phyloP scores from a whole-genome alignment of 1,284 basidiomycete genomes.

The Hortiboletus rubellus region DNA sequence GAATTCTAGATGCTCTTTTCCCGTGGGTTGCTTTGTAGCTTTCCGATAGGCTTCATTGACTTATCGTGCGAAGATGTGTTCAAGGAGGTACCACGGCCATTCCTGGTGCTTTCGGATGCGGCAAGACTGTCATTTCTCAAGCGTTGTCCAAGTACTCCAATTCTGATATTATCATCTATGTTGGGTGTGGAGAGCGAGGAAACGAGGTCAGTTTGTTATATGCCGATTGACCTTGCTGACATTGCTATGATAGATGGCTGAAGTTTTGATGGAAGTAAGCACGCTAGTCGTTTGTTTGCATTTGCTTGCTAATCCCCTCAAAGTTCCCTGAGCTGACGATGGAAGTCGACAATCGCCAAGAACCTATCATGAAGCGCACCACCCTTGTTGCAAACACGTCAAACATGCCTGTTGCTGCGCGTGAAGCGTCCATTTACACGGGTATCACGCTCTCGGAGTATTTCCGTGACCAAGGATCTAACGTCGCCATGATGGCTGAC shows the following conservation, averaged over 20 bases:
- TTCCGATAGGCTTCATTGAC: background rate
- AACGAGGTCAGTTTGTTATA: conserved; percentile 62
- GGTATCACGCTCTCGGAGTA: conserved; percentile 99
- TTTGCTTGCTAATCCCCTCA: conserved; percentile 12
- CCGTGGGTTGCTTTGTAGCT: conserved; percentile 55
- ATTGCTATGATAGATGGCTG: conserved; percentile 77
- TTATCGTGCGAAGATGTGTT: conserved; percentile 65
- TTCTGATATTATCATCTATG: conserved; percentile 99
- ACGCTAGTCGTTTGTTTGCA: background rate
- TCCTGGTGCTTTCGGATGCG: conserved; percentile 98
- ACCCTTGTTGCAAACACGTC: conserved; percentile 99
- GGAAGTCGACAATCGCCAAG: conserved; percentile 88
- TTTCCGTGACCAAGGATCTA: conserved; percentile 98
- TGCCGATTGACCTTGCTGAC: conserved; percentile 5
- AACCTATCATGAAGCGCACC: conserved; percentile 99
- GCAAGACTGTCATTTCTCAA: conserved; percentile 96
- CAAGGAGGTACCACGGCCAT: conserved; percentile 99
- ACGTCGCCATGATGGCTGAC: conserved; percentile 99
- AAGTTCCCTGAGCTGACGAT: conserved; percentile 96
- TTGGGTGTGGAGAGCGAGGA: conserved; percentile 94
- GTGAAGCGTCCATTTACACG: conserved; percentile 99
- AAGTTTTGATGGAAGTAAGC: conserved; percentile 89
- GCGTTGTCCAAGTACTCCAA: conserved; percentile 99
- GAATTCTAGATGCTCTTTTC: conserved; percentile 96
- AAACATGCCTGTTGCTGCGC: conserved; percentile 99